Percentiles rank a stretch among this genome's conserved stretches.
Evolutionary conservation across 352 stramenopile genomes (phyloP).

Genomic region (Phytophthora aleatoria): DNA sequence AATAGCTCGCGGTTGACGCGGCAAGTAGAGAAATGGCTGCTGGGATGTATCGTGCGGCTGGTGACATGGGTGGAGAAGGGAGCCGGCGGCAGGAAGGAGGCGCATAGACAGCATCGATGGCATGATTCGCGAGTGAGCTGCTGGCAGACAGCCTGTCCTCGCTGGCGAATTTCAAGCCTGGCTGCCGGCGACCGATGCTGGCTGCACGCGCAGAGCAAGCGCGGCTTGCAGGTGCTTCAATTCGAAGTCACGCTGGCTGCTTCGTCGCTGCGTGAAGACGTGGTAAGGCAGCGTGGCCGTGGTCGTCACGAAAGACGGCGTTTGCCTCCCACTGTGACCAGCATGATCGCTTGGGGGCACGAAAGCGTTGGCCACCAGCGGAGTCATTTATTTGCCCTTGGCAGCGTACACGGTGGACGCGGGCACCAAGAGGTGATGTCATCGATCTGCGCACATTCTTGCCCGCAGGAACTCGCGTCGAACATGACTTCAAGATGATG

Average conservation of each 20-base stretch:
- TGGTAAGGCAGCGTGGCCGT: conserved; percentile 24
- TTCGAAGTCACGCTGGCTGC: conserved; percentile 15
- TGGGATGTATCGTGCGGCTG: background rate
- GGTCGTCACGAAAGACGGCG: conserved; percentile 26
- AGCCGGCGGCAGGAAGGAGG: conserved; percentile 8
- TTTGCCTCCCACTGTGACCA: conserved; percentile 22
- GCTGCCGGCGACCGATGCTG: conserved; percentile 5
- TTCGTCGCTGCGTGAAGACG: conserved; percentile 6
- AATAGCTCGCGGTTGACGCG: conserved; percentile 13
- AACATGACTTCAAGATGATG: conserved; percentile 7
- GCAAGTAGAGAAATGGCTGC: conserved; percentile 22
- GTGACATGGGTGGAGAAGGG: conserved; percentile 3
- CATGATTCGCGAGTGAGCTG: conserved; percentile 14
- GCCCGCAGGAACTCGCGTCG: conserved; percentile 11
- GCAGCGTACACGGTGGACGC: background rate
- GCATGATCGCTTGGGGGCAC: conserved; percentile 5
- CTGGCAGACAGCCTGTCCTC: conserved; percentile 19
- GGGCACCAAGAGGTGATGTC: background rate
- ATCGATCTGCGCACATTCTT: conserved; percentile 10
- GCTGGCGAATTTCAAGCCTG: background rate
- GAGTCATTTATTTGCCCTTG: conserved; percentile 5
- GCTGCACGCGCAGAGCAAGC: conserved; percentile 22
- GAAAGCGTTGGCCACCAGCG: conserved; percentile 14
- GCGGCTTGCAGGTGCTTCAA: conserved; percentile 24
- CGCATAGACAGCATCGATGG: conserved; percentile 26